Evolutionary conservation across 495 filamentous ascomycete genomes (phyloP).

Genomic region (Zalerion maritima): DNA sequence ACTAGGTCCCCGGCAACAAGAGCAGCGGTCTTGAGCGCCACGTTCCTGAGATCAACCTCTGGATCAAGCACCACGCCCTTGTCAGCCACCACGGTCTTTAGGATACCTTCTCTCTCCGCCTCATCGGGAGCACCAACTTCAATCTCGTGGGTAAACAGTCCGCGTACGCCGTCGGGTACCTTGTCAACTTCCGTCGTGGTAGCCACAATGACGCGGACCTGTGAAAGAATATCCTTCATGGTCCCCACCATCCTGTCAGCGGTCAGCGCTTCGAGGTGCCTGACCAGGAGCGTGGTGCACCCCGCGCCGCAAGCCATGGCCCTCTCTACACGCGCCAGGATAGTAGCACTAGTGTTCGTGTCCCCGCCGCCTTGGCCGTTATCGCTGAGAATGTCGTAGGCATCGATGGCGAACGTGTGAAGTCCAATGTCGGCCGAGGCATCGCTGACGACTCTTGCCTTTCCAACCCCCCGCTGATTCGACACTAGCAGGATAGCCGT

Average conservation of each 20-base stretch:
- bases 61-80: conserved; percentile 54
- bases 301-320: conserved; percentile 77
- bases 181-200: conserved; percentile 94
- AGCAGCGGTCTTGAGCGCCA: conserved; percentile 90
- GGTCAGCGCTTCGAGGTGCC: conserved; percentile 79
- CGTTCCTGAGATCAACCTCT: conserved; percentile 65
- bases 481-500: conserved; percentile 77
- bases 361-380: conserved; percentile 74
- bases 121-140: conserved; percentile 91
- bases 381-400: conserved; percentile 85
- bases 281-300: conserved; percentile 67
- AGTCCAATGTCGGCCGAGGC: conserved; percentile 80
- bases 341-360: conserved; percentile 79
- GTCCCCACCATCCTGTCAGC: conserved; percentile 77
- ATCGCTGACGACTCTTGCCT: conserved; percentile 56
- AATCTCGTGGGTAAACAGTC: conserved; percentile 88
- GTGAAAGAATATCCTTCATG: conserved; percentile 60
- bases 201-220: conserved; percentile 67
- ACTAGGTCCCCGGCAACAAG: conserved; percentile 87
- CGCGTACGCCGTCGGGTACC: conserved; percentile 74
- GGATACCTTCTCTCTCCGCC: conserved; percentile 74
- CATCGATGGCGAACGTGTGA: conserved; percentile 79
- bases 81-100: conserved; percentile 61
- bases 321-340: conserved; percentile 75
- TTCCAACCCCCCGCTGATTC: conserved; percentile 84